Evolutionary conservation across 495 filamentous ascomycete species (phyloP), one percentile per base, ranked within the genome.

Genomic region (Trichoderma reesei): DNA sequence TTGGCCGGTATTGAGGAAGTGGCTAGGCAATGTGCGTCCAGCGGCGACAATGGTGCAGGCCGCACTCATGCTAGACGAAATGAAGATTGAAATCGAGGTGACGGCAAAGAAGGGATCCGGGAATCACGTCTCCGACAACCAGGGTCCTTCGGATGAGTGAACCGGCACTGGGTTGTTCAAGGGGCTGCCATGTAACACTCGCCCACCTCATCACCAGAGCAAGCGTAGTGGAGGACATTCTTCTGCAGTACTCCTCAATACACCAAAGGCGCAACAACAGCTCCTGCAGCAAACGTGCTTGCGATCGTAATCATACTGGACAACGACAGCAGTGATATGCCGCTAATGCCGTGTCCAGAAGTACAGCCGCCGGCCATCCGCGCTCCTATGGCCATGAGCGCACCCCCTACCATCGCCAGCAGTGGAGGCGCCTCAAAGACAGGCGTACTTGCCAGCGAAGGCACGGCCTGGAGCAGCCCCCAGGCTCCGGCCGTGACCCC

Each of bases 301-400:
- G 68, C 79, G 6, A 83, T 77, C 1, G 78, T 81, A 16, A 86
- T 63, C 62, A 84, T 71, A 69, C 84, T 85, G 2, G 78, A 74
- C 20, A 79, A 68, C 0, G 80, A 80, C 6, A 85, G 65, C 67
- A 79, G 67, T 37, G 77, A 75, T 59, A 85, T 75, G 5, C 83
- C 83, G 37, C 76, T 83, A 65, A 86, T 83, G 1, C 84, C 84
- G 67, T 86, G 84, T 0, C 83, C 84, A 31, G 80, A 83, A 0
- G 83, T 85, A 65, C 83, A 86, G 2, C 83, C 83, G 5, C 83
- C 83, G 0, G 76, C 83, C 54, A 85, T 72, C 61, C 82, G 71
- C 36, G 82, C 74, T 16, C 84, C 83, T 31, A 85, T 54, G 1
- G 80, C 71, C 70, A 86, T 75, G 60, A 83, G 64, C 26, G 77